Conservation (phyloP, 495 filamentous ascomycete species). For the Opeltia flavorubescens region DNA sequence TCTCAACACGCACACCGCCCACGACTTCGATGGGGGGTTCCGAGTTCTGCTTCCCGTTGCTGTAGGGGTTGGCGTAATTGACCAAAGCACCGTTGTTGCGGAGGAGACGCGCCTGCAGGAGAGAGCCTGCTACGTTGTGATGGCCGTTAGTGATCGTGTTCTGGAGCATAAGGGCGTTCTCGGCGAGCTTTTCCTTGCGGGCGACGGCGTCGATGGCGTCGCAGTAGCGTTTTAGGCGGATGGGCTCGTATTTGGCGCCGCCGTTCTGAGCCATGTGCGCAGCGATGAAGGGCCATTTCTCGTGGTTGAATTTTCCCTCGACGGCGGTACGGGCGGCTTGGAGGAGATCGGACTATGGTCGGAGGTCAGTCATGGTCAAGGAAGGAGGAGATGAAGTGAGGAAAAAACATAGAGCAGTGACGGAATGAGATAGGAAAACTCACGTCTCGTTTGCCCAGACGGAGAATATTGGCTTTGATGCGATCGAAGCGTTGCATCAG, state of each 20-base stretch:
- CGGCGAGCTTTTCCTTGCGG: too few relatives aligned
- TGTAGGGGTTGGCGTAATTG: neutral
- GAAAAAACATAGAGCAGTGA: neutral
- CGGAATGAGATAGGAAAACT: neutral
- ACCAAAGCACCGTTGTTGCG: too few relatives aligned
- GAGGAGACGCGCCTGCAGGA: too few relatives aligned
- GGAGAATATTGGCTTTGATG: neutral
- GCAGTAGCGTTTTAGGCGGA: neutral
- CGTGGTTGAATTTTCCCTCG: neutral
- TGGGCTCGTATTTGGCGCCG: neutral
- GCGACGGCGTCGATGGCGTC: neutral
- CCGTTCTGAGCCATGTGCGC: neutral
- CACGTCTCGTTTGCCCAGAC: neutral
- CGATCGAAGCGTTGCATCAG: neutral
- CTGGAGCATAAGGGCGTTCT: too few relatives aligned
- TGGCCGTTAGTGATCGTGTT: too few relatives aligned
- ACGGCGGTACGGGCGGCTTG: neutral
- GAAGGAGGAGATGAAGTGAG: neutral
- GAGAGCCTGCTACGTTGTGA: too few relatives aligned
- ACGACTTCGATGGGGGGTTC: neutral
- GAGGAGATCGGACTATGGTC: neutral
- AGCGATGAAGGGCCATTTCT: neutral
- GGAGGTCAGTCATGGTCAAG: neutral
- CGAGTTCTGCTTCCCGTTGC: neutral
- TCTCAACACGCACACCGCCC: neutral